phyloP scores from a whole-genome alignment of 192 early-diverging fungal genomes.

The Mortierella claussenii region DNA sequence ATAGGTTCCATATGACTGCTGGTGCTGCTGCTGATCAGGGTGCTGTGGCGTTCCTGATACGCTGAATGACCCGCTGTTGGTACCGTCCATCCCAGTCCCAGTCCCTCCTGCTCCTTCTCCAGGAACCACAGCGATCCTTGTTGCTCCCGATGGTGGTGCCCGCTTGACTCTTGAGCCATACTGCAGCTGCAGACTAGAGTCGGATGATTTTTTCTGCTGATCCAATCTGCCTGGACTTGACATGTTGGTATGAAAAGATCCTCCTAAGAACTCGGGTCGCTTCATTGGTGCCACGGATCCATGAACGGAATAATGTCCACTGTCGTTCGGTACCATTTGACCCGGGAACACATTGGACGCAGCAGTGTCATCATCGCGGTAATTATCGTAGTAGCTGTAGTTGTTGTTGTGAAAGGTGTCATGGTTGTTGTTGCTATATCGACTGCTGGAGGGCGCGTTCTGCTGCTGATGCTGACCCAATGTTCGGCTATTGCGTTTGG shows the following conservation, averaged over 20 bases:
- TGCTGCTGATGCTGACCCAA: conserved; percentile 1
- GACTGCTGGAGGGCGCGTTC: not conserved
- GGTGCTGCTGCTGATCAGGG: conserved; percentile 2
- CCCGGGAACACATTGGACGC: not conserved
- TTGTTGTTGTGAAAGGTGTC: not conserved
- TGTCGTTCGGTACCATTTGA: conserved; percentile 13
- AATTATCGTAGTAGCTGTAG: not conserved
- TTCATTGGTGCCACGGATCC: conserved; percentile 4
- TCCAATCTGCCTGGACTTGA: conserved; percentile 25
- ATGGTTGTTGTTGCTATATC: not conserved
- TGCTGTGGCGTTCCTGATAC: not conserved
- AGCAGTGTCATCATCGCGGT: not conserved
- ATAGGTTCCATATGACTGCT: not conserved
- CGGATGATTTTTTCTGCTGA: conserved; percentile 13
- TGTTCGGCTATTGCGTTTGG: conserved; percentile 1
- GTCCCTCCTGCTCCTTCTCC: not conserved
- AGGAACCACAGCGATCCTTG: not conserved
- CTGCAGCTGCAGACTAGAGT: conserved; percentile 29
- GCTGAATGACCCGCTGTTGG: not conserved
- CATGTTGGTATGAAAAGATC: conserved; percentile 14
- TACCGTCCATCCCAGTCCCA: not conserved
- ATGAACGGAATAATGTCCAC: conserved; percentile 33
- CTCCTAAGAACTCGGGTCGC: conserved; percentile 1
- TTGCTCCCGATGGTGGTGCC: not conserved
- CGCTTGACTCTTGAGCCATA: conserved; percentile 34